Evolutionary conservation across 495 filamentous ascomycete genomes (phyloP), one percentile per base, ranked within the genome.

Genomic region (Penicillium malachiteum): DNA sequence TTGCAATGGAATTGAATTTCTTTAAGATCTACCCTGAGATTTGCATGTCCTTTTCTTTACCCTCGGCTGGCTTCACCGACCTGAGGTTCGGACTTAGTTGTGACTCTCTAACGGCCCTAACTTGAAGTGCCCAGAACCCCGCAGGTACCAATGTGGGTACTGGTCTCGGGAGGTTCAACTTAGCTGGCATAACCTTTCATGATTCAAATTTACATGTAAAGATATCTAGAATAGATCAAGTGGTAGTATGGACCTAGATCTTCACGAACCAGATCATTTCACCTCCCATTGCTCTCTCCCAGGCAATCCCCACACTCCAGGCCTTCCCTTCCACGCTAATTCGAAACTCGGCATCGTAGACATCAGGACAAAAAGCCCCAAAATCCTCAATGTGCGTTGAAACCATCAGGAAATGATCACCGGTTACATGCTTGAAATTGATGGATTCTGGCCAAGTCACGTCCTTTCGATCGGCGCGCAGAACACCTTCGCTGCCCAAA

Each of bases 1-100:
- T 63, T 55, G 52, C 41, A 60, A 63, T 66, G 60, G 34, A 58
- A 40, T 41, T 38, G 26, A 41, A 26, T 9, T 18, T 7, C 3
- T 7, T 17, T 17, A 42, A 9, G n/a, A 17, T 6, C 38, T n/a
- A 42, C 14, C 16, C 14, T 14, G 4, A 26, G 1, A 26, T 26
- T 26, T 26, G 4, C 21, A 2, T 26, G 21, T 1, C 21, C 4
- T 1, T 26, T 26, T 4, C 1, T 26, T 26, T 26, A 26, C 21
- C 4, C 21, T 26, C n/a, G n/a, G 21, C 21, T 26, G 4, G 21
- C 21, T 4, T 26, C 2, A 26, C 21, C 21, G 2, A 26, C 21
- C 4, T 26, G 21, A 4, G 21, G 1, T 26, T 4, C 21, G 21
- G 21, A 26, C 21, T 4, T 26, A 26, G 21, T 26, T 26, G 21